Evolutionary conservation across 2,329 filamentous ascomycete genomes (phyloP).

Genomic region (Colletotrichum agaves): DNA sequence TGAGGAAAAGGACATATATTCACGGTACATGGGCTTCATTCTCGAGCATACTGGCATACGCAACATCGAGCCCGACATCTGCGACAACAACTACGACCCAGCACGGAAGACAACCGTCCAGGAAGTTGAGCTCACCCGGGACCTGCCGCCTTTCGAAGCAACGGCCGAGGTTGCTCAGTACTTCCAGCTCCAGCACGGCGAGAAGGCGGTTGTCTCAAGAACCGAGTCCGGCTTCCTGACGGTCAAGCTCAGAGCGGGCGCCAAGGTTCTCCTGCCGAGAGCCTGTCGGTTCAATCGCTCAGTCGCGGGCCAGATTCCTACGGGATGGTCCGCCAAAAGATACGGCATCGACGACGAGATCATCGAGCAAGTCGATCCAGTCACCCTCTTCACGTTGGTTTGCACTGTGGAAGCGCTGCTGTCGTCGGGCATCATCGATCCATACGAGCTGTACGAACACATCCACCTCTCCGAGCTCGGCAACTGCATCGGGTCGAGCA

Average conservation of each 20-base stretch:
- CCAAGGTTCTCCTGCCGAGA: conserved; percentile 94
- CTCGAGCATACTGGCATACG: conserved; percentile 97
- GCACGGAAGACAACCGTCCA: conserved; percentile 98
- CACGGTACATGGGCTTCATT: conserved; percentile 96
- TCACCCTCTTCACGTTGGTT: conserved; percentile 93
- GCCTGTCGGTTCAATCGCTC: conserved; percentile 95
- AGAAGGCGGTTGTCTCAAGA: conserved; percentile 96
- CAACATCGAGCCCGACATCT: conserved; percentile 92
- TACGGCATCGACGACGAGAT: conserved; percentile 98
- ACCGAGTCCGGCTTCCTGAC: conserved; percentile 95
- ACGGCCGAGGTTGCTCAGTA: conserved; percentile 97
- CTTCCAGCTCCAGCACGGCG: conserved; percentile 95
- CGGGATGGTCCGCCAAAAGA: conserved; percentile 94
- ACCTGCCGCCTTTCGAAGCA: conserved; percentile 94
- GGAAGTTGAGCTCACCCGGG: conserved; percentile 92
- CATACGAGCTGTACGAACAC: conserved; percentile 46
- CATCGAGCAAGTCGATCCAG: conserved; percentile 94
- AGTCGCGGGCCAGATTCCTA: conserved; percentile 95
- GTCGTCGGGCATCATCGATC: conserved; percentile 85
- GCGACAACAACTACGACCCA: conserved; percentile 75
- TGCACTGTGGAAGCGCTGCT: conserved; percentile 92
- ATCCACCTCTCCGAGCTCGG: conserved; percentile 50
- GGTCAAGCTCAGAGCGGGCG: conserved; percentile 93
- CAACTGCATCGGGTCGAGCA: conserved; percentile 47
- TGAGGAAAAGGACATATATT: conserved; percentile 96